Evolutionary conservation across 129 eudicot species (phyloP).

Genomic region (Oenanthe sinensis): DNA sequence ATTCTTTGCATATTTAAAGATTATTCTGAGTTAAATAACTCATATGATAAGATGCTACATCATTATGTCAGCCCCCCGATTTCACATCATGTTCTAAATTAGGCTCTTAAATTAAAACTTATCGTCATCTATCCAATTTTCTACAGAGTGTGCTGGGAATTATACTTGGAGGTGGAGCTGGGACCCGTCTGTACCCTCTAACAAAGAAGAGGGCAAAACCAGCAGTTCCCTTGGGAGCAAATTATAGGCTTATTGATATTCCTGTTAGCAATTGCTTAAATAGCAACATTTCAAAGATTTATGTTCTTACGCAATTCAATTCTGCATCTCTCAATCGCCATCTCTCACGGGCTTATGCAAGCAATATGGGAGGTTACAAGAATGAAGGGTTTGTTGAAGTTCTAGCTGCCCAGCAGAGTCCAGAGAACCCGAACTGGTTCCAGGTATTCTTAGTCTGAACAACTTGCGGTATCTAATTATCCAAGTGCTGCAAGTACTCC

Average conservation of each 20-base stretch:
- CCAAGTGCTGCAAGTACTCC: neutral
- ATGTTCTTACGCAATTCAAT: constrained; percentile 92
- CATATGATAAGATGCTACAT: neutral
- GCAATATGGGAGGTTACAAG: constrained; percentile 97
- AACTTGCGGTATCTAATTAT: neutral
- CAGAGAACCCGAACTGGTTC: constrained; percentile 98
- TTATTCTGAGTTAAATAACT: neutral
- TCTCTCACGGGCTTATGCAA: constrained; percentile 93
- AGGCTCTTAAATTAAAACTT: neutral
- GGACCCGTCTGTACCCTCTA: constrained; percentile 96
- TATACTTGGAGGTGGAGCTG: constrained; percentile 99
- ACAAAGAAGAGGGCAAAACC: constrained; percentile 99
- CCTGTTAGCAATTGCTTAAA: constrained; percentile 97
- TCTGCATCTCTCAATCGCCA: constrained; percentile 99
- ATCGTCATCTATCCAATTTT: constrained; percentile 10
- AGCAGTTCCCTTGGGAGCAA: constrained; percentile 98
- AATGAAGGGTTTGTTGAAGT: constrained; percentile 99
- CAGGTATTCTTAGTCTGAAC: constrained; percentile 38
- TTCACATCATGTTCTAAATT: neutral
- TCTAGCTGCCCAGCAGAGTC: constrained; percentile 99
- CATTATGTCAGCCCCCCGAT: neutral
- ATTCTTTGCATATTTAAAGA: neutral
- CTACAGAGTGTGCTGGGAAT: constrained; percentile 97
- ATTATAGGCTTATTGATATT: constrained; percentile 91
- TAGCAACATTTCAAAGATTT: constrained; percentile 88